Conservation (phyloP, 441 rosid genomes). For the Cnidoscolus chayamansa region DNA sequence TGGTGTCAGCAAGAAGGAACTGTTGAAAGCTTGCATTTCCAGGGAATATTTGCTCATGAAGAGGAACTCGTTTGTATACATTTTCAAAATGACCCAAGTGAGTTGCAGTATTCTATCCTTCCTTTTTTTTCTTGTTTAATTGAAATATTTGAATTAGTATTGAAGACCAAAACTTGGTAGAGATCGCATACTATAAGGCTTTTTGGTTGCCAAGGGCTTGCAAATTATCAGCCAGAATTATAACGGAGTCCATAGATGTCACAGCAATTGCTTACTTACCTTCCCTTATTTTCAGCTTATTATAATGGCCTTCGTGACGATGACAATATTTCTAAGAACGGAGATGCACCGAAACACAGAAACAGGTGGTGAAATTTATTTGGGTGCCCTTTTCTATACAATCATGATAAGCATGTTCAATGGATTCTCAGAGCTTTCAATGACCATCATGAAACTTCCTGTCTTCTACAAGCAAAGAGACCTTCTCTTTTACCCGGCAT, state of each 20-base stretch:
- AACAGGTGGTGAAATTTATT: constrained; percentile 48
- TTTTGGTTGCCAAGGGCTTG: background rate
- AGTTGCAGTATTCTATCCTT: constrained; percentile 27
- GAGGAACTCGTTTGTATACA: constrained; percentile 75
- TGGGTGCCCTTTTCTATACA: constrained; percentile 58
- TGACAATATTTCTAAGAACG: constrained; percentile 62
- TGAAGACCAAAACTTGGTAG: background rate
- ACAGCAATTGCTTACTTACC: background rate
- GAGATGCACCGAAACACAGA: constrained; percentile 47
- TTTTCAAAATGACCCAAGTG: constrained; percentile 64
- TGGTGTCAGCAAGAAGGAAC: constrained; percentile 51
- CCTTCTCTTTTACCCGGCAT: constrained; percentile 60
- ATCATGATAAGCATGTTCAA: constrained; percentile 51
- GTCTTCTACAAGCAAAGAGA: constrained; percentile 78
- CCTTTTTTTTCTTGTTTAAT: background rate
- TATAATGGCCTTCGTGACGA: constrained; percentile 36
- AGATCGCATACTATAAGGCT: no score
- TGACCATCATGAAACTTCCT: constrained; percentile 66
- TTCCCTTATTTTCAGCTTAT: constrained; percentile 36
- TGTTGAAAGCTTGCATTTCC: constrained; percentile 56
- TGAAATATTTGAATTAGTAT: background rate
- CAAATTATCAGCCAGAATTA: background rate
- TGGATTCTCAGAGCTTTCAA: constrained; percentile 60
- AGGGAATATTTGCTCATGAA: constrained; percentile 72
- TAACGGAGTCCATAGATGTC: background rate